Base-by-base conservation (phyloP, 345 rosid genomes). In the Excoecaria agallocha region DNA sequence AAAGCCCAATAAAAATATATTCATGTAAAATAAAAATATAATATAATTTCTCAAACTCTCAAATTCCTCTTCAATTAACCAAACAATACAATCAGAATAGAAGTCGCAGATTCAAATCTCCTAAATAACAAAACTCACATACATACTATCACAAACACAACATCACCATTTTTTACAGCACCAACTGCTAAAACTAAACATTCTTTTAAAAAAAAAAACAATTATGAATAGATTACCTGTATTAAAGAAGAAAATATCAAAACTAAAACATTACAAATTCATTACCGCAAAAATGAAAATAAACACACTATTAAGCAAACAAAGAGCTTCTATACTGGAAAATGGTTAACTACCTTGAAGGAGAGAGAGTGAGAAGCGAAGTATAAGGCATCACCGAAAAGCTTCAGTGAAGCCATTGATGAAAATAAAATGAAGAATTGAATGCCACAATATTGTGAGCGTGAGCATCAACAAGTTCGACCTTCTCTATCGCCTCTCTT, bases 361-460 rank as follows among this genome's bases (percentile, higher is more conserved):
- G 99, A 87, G 76, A 95, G 89, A 15, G 94, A 91, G 69, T 88
- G 86, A 30, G 84, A 79, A 46, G 91, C 90, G 70, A 76, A 86
- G 73, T 91, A 77, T 58, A 89, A 85, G 78, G 99, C 98, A 17
- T 87, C 85, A 46, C 91, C 97, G 56, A 81, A 7, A 69, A n/a
- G 98, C 98, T 79, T 94, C 98, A 0, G 99, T 70, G 79, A 91
- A 83, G 77, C 84, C 85, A 72, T 73, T 81, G 86, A 78, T 75
- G n/a, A 85, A 94, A 93, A 38, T 90, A 81, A n/a, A 91, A 87
- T 41, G 89, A 70, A 8, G 99, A 91, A 66, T 95, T 87, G 11
- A 91, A 77, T 19, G 95, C 65, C 19, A 91, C 96, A 46, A 91
- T 69, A 82, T 90, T 95, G 87, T 93, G 98, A 1, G 89, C 94